Conservation (phyloP, 176 grass and related monocot species). For the Oropetium thomaeum region DNA sequence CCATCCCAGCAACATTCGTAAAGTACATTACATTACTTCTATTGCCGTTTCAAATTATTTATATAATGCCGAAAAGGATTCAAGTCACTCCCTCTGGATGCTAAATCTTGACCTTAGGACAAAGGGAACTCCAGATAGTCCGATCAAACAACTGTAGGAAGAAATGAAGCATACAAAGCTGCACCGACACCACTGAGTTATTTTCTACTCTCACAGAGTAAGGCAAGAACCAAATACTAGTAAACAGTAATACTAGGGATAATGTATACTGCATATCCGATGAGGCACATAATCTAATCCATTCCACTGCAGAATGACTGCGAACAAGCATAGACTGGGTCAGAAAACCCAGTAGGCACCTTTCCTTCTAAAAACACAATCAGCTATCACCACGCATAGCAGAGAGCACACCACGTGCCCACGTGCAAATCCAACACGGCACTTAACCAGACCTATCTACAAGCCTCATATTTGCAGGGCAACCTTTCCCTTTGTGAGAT, state of each 20-base stretch:
- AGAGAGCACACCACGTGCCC: not conserved
- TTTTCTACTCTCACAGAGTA: not conserved
- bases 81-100: not conserved
- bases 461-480: slow-evolving; percentile 8
- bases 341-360: not conserved
- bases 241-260: not conserved
- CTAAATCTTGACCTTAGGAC: not conserved
- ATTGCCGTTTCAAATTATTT: not conserved
- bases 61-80: not conserved
- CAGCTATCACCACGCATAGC: not conserved
- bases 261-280: not conserved
- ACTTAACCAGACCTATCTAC: not conserved
- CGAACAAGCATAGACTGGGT: not conserved
- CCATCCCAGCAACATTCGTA: not conserved
- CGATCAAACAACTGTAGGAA: not conserved
- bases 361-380: not conserved
- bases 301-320: not conserved
- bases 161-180: not conserved
- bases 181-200: not conserved
- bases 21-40: not conserved
- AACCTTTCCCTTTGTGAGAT: not conserved
- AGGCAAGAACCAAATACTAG: not conserved
- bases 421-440: slow-evolving; percentile 26
- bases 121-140: not conserved
- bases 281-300: not conserved